A percentile compares a stretch with the other conserved stretches of the same genome.
phyloP scores from a whole-genome alignment of 2,329 filamentous ascomycete species.

The Zymoseptoria pseudotritici region DNA sequence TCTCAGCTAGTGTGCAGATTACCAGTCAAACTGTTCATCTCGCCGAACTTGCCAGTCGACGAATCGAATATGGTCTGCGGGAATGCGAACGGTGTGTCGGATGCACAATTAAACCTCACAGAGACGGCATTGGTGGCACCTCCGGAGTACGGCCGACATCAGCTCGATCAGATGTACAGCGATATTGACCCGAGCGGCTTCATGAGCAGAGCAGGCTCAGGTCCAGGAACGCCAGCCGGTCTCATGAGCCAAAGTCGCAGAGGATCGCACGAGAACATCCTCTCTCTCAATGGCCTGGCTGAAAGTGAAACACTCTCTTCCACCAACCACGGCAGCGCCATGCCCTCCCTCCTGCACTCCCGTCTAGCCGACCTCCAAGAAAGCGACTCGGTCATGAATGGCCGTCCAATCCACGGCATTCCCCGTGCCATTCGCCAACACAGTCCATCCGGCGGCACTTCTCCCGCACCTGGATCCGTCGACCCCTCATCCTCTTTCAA shows the following conservation, averaged over 20 bases:
- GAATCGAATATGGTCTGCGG: slow-evolving; percentile 70
- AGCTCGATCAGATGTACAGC: slow-evolving; percentile 83
- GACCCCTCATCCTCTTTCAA: slow-evolving; percentile 10
- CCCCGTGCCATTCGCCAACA: slow-evolving; percentile 13
- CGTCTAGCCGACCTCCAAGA: slow-evolving; percentile 52
- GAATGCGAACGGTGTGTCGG: slow-evolving; percentile 31
- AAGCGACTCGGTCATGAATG: slow-evolving; percentile 24
- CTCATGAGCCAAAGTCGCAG: slow-evolving; percentile 63
- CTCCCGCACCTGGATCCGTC: slow-evolving; percentile 20
- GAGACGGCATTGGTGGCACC: slow-evolving; percentile 63
- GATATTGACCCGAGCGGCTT: slow-evolving; percentile 77
- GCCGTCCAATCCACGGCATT: slow-evolving; percentile 21
- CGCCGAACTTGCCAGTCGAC: slow-evolving; percentile 81
- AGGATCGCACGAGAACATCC: slow-evolving; percentile 74
- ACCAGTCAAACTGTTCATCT: slow-evolving; percentile 90
- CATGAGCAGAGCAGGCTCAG: slow-evolving; percentile 44
- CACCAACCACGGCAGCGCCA: slow-evolving; percentile 35
- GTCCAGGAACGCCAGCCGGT: slow-evolving; percentile 59
- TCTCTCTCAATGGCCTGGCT: slow-evolving; percentile 47
- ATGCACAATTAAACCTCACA: slow-evolving; percentile 42
- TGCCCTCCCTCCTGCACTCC: slow-evolving; percentile 61
- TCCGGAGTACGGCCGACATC: slow-evolving; percentile 86
- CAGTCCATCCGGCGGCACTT: slow-evolving; percentile 27
- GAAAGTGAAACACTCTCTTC: slow-evolving; percentile 42
- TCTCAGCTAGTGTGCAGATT: slow-evolving; percentile 89